Evolutionary conservation across 1,284 basidiomycete species (phyloP).

Genomic region (Leccinum subatratum): DNA sequence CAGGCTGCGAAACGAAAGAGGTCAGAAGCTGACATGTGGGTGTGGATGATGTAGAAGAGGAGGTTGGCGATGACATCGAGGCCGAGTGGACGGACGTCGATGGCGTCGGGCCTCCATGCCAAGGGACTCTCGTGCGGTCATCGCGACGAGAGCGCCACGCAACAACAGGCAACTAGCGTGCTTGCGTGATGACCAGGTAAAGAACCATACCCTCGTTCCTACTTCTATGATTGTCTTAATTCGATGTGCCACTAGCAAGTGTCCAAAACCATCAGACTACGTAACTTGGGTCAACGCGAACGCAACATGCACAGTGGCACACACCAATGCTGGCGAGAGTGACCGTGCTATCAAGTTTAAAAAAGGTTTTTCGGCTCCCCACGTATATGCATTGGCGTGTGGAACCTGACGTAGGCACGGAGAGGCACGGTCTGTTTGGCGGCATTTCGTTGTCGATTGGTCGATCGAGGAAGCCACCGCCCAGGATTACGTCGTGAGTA

Average conservation of each 20-base stretch:
- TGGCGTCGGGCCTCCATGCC: constrained; percentile 48
- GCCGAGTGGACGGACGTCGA: constrained; percentile 67
- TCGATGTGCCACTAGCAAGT: constrained; percentile 52
- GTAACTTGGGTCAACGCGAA: constrained; percentile 78
- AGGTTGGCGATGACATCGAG: constrained; percentile 39
- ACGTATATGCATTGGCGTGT: constrained; percentile 12
- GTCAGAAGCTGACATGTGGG: constrained; percentile 48
- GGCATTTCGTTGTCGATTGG: constrained; percentile 52
- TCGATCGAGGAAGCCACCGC: constrained; percentile 75
- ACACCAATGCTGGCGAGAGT: constrained; percentile 77
- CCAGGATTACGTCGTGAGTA: constrained; percentile 58
- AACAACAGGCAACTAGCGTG: constrained; percentile 74
- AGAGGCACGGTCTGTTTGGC: no score
- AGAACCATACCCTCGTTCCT: constrained; percentile 23
- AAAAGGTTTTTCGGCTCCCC: constrained; percentile 54
- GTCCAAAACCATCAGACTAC: constrained; percentile 72
- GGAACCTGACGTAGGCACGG: constrained; percentile 10
- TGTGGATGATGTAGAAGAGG: constrained; percentile 51
- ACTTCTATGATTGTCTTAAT: background rate
- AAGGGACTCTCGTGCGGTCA: constrained; percentile 61
- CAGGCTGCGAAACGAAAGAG: constrained; percentile 73
- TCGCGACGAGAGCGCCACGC: constrained; percentile 51
- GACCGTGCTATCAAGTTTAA: constrained; percentile 78
- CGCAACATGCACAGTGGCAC: constrained; percentile 66
- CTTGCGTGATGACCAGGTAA: constrained; percentile 66